Evolutionary conservation across 2,329 filamentous ascomycete genomes (phyloP).

Genomic region (Fusarium transvaalense): DNA sequence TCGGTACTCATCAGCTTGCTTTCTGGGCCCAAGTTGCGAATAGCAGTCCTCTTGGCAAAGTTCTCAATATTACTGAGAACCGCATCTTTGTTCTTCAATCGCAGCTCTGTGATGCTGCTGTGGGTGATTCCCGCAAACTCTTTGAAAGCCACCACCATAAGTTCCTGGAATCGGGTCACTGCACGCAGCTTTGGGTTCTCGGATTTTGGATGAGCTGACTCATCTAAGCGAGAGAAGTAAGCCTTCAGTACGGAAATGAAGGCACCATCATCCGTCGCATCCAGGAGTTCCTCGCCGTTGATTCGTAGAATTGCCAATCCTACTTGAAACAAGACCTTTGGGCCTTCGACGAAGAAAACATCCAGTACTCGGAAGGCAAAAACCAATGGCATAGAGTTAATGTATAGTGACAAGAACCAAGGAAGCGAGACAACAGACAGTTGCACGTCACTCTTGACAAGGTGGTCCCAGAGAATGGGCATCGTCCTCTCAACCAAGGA

Average conservation of each 20-base stretch:
- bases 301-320: slow-evolving; percentile 96
- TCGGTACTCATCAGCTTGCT: slow-evolving; percentile 90
- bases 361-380: slow-evolving; percentile 97
- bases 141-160: slow-evolving; percentile 99
- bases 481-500: slow-evolving; percentile 98
- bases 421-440: slow-evolving; percentile 96
- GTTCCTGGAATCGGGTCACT: slow-evolving; percentile 95
- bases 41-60: slow-evolving; percentile 96
- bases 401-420: slow-evolving; percentile 98
- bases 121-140: slow-evolving; percentile 98
- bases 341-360: slow-evolving; percentile 97
- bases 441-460: slow-evolving; percentile 97
- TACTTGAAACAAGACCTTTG: slow-evolving; percentile 97
- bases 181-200: slow-evolving; percentile 94
- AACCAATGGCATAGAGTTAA: slow-evolving; percentile 99
- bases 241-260: slow-evolving; percentile 97
- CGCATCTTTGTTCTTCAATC: slow-evolving; percentile 91
- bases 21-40: slow-evolving; percentile 93
- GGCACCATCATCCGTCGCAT: slow-evolving; percentile 92
- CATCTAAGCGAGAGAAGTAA: slow-evolving; percentile 93
- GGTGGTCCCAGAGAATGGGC: slow-evolving; percentile 97
- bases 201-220: slow-evolving; percentile 94
- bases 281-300: slow-evolving; percentile 94
- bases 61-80: slow-evolving; percentile 97
- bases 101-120: slow-evolving; percentile 87